Conservation (phyloP, 495 filamentous ascomycete species). For the Podospora fimiseda region DNA sequence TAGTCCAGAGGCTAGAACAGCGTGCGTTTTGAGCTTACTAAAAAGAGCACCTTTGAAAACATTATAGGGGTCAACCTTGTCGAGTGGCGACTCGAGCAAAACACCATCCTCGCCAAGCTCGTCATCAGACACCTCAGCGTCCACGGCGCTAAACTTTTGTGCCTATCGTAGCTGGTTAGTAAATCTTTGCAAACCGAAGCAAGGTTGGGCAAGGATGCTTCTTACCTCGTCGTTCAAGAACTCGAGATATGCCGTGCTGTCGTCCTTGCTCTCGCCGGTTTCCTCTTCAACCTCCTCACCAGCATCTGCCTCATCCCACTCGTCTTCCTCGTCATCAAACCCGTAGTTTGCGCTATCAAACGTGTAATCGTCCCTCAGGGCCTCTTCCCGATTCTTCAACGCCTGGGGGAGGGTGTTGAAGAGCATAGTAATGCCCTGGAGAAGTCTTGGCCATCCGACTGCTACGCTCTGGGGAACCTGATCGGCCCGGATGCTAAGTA, state of each 20-base stretch:
- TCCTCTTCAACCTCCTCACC: conserved; percentile 46
- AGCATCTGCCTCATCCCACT: conserved; percentile 66
- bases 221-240: conserved; percentile 86
- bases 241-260: conserved; percentile 89
- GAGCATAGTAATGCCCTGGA: conserved; percentile 75
- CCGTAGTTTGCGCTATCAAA: conserved; percentile 61
- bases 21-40: conserved; percentile 73
- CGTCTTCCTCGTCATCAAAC: conserved; percentile 73
- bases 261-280: conserved; percentile 67
- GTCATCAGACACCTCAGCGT: conserved; percentile 62
- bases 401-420: conserved; percentile 89
- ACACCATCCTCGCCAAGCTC: conserved; percentile 89
- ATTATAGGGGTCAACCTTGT: conserved; percentile 89
- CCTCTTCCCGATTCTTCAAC: conserved; percentile 83
- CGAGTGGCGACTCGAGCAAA: conserved; percentile 85
- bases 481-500: conserved; percentile 67
- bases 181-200: no score
- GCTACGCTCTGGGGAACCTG: conserved; percentile 84
- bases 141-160: conserved; percentile 66
- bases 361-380: conserved; percentile 82
- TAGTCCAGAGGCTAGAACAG: no score
- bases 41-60: conserved; percentile 75
- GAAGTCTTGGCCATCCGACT: conserved; percentile 91
- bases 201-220: no score
- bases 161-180: conserved; percentile 47